These are phyloP conservation scores for Borovskyia barvae DNA, from an alignment of 208 protist species.

Conservation along the genomic window DNA sequence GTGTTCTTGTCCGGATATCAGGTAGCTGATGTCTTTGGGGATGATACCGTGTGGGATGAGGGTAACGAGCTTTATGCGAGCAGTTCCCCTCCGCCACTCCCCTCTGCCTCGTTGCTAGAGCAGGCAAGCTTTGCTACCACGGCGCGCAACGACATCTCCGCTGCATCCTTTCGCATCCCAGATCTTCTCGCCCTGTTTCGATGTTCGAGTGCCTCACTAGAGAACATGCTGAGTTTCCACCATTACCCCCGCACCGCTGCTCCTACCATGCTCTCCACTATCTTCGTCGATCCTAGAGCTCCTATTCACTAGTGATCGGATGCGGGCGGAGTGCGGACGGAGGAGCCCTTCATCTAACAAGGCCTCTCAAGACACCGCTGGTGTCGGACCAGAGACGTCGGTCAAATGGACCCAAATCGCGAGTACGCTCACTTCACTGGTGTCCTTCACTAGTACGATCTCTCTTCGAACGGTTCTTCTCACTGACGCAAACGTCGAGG, in stretches of 20 bases:
- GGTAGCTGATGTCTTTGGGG: conserved; percentile 45
- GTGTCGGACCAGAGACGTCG: too few relatives aligned
- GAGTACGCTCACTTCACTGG: too few relatives aligned
- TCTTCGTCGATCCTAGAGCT: conserved; percentile 22
- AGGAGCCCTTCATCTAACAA: too few relatives aligned
- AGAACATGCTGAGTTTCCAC: conserved; percentile 29
- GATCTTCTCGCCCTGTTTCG: conserved; percentile 44
- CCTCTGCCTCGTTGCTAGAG: conserved; percentile 1
- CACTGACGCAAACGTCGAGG: too few relatives aligned
- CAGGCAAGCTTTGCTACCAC: conserved; percentile 12
- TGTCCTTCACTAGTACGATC: too few relatives aligned
- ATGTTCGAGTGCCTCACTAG: conserved; percentile 29
- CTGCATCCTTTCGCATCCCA: conserved; percentile 39
- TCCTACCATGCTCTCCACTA: conserved; percentile 19
- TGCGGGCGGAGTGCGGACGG: too few relatives aligned
- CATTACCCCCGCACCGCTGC: conserved; percentile 8
- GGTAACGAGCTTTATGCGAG: conserved; percentile 3
- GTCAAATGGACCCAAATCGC: too few relatives aligned
- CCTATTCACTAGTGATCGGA: too few relatives aligned
- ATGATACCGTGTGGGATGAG: conserved; percentile 14
- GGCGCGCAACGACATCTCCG: conserved; percentile 30
- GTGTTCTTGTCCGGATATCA: conserved; percentile 44
- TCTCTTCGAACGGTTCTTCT: too few relatives aligned
- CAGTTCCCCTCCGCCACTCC: background rate
- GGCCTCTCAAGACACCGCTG: too few relatives aligned